Base-by-base conservation (phyloP, 306 rosid species). In the Inga oerstediana region DNA sequence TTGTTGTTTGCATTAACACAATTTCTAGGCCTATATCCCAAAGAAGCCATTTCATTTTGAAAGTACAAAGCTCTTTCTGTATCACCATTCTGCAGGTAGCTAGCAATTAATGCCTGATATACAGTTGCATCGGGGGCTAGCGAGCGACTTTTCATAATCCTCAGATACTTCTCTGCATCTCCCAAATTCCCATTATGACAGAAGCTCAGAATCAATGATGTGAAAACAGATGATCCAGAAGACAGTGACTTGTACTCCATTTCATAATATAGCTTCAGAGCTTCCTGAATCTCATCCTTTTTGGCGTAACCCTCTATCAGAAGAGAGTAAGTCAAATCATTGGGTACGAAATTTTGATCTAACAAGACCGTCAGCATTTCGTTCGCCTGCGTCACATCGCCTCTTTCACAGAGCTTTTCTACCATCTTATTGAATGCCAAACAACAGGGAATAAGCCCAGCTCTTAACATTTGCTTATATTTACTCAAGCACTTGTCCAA, bases 241-340 rank as follows among this genome's bases (percentile, higher is more conserved):
- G 84, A 76, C 20, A 92, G 24, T 12, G 85, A 87, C 79, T 73
- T 88, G 56, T 86, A 78, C 86, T 87, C 93, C 98, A 92, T 91
- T 76, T 93, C 99, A 72, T 89, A 87, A 86, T 88, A 93, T 67
- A 93, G 85, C 89, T 95, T 93, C n/a, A 92, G 76, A 75, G 86
- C 87, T 74, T 87, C 93, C 44, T 85, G 83, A 81, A 72, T 84
- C 80, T 89, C 85, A 24, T 77, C 80, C 17, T 81, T 90, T 64
- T 56, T 52, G 39, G 84, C 88, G 80, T 87, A 95, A 65, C 97
- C 98, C 24, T 77, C 51, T 24, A 93, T 89, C 84, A 92, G 82
- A 75, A 30, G 79, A 65, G 85, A 76, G 82, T 89, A 93, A 2
- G 94, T 91, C 59, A 76, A 69, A 30, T 87, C 92, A 82, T 91